Conservation (phyloP, 371 early-diverging fungal species). For the Circinella minor region DNA sequence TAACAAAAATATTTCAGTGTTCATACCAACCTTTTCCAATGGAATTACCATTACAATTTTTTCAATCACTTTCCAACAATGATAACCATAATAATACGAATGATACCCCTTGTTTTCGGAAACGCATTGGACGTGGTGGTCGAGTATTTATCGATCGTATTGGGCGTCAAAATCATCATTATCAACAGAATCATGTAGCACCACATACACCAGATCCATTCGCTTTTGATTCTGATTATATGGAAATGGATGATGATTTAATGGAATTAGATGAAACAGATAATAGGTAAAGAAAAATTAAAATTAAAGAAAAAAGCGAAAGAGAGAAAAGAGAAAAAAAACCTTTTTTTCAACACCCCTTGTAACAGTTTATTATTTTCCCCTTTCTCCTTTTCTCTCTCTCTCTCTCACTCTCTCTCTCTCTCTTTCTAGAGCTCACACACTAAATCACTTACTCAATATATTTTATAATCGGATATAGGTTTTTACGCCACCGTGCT, state of each 20-base stretch:
- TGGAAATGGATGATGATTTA: slow-evolving; percentile 31
- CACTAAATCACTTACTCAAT: not conserved
- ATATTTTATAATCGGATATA: slow-evolving; percentile 13
- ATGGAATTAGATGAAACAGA: slow-evolving; percentile 32
- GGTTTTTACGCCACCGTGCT: slow-evolving; percentile 52
- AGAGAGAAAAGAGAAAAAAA: not conserved
- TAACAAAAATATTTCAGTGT: slow-evolving; percentile 24
- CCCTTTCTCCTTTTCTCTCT: too few species aligned
- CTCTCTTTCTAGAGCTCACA: not conserved
- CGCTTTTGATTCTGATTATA: slow-evolving; percentile 42
- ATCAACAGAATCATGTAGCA: not conserved
- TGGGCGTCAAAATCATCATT: not conserved
- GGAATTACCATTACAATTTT: slow-evolving; percentile 40
- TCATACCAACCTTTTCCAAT: slow-evolving; percentile 56
- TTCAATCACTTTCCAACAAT: slow-evolving; percentile 31
- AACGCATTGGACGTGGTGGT: slow-evolving; percentile 67
- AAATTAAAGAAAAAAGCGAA: not conserved
- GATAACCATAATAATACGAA: slow-evolving; percentile 10
- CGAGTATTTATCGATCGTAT: slow-evolving; percentile 60
- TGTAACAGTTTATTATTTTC: too few species aligned
- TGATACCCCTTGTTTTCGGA: slow-evolving; percentile 41
- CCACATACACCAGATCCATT: slow-evolving; percentile 26
- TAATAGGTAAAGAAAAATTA: slow-evolving; percentile 29
- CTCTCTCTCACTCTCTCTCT: not conserved
- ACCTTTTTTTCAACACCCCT: not conserved